phyloP scores from a whole-genome alignment of 2,329 filamentous ascomycete genomes.

The Diplodia mutila region DNA sequence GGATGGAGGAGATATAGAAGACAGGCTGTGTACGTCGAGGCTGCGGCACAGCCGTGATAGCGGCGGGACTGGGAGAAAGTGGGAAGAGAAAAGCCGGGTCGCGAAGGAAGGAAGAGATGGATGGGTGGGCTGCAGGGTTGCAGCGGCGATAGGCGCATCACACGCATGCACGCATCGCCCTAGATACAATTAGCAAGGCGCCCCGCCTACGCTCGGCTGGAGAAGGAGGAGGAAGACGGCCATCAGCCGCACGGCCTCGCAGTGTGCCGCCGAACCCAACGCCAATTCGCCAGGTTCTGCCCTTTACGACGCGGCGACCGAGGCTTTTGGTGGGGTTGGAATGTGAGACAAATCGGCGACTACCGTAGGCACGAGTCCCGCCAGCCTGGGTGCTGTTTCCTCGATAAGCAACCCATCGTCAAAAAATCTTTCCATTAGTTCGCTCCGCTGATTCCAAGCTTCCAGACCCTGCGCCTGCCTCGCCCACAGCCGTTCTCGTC shows the following conservation, averaged over 20 bases:
- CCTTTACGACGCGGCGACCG: not conserved
- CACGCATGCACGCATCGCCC: conserved; percentile 13
- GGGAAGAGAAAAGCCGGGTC: conserved; percentile 27
- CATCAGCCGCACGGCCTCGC: not conserved
- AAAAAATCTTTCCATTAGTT: not conserved
- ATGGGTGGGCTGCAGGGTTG: not conserved
- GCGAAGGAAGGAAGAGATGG: conserved; percentile 25
- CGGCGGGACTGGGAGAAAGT: conserved; percentile 4
- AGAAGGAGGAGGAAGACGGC: not conserved
- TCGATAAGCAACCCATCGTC: not conserved
- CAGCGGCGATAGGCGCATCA: conserved; percentile 17
- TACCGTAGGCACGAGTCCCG: not conserved
- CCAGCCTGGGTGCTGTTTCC: not conserved
- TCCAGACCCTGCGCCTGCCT: not conserved
- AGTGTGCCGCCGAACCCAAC: not conserved
- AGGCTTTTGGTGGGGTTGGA: not conserved
- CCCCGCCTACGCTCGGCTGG: not conserved
- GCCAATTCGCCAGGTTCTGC: conserved; percentile 8
- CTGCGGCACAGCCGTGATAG: conserved; percentile 7
- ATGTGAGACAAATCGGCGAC: not conserved
- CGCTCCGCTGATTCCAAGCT: not conserved
- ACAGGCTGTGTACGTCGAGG: not conserved
- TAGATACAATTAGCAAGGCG: conserved; percentile 26
- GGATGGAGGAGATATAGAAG: not conserved
- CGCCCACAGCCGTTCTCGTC: not conserved